phyloP scores from a whole-genome alignment of 2,329 filamentous ascomycete species.

The Hymenoscyphus scutula region DNA sequence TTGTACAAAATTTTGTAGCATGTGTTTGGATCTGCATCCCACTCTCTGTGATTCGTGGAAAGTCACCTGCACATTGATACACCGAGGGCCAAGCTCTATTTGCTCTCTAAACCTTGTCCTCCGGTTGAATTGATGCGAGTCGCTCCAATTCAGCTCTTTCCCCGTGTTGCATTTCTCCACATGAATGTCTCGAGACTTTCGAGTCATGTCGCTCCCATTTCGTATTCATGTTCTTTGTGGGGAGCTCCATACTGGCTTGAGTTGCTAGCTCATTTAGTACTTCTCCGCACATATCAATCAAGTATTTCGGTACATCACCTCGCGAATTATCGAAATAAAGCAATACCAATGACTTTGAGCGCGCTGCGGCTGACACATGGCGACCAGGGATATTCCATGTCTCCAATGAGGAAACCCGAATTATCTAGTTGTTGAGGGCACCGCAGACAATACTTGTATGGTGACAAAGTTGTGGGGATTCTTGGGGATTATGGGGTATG shows the following conservation, averaged over 20 bases:
- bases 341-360: not conserved
- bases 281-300: not conserved
- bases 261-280: not conserved
- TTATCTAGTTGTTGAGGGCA: not conserved
- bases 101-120: not conserved
- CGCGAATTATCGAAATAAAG: not conserved
- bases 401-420: not conserved
- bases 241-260: not conserved
- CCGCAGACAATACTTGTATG: not conserved
- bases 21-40: conserved; percentile 8
- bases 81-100: not conserved
- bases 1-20: conserved; percentile 3
- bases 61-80: not conserved
- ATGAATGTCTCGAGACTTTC: not conserved
- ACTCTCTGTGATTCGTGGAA: conserved; percentile 14
- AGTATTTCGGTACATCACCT: not conserved
- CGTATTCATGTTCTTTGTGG: not conserved
- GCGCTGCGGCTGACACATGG: not conserved
- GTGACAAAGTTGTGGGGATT: conserved; percentile 6
- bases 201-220: not conserved
- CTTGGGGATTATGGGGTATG: conserved; percentile 10
- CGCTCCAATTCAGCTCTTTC: not conserved
- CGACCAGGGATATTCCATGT: not conserved
- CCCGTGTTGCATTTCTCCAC: not conserved
- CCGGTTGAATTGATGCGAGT: not conserved